phyloP scores from a whole-genome alignment of 306 rosid species.

The Cyclanthera cordifolia region DNA sequence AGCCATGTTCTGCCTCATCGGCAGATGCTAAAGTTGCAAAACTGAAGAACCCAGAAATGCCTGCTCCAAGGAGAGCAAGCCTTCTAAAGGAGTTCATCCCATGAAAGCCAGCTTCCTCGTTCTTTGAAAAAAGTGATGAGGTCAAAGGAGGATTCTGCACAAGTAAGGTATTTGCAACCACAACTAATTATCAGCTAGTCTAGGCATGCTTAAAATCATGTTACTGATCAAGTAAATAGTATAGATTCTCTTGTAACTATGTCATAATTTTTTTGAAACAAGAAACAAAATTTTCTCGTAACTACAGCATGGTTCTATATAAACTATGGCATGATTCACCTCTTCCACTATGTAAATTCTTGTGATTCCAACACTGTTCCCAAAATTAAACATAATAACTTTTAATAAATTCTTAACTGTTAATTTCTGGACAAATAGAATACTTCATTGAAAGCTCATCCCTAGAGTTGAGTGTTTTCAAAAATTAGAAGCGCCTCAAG shows the following conservation, averaged over 20 bases:
- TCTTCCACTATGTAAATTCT: background rate
- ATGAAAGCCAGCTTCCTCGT: constrained; percentile 42
- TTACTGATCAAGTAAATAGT: background rate
- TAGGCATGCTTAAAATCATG: background rate
- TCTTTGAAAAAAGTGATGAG: constrained; percentile 46
- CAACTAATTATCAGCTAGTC: background rate
- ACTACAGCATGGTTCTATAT: no score
- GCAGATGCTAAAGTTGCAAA: constrained; percentile 73
- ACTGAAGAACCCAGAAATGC: constrained; percentile 65
- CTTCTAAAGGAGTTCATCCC: constrained; percentile 58
- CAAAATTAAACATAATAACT: background rate
- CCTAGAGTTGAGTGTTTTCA: no score
- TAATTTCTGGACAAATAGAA: background rate
- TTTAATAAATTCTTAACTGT: background rate
- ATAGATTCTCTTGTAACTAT: background rate
- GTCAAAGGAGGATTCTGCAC: constrained; percentile 41
- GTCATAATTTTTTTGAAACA: no score
- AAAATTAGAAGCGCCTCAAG: no score
- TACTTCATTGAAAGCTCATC: background rate
- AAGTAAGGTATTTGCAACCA: constrained; percentile 13
- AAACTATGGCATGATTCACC: background rate
- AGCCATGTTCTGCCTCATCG: constrained; percentile 98
- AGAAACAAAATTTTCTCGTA: no score
- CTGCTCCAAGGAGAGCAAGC: constrained; percentile 81
- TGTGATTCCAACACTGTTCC: background rate